These are phyloP conservation scores for Fusarium acutatum DNA, from an alignment of 2,329 filamentous ascomycete genomes.

Conservation along the genomic window DNA sequence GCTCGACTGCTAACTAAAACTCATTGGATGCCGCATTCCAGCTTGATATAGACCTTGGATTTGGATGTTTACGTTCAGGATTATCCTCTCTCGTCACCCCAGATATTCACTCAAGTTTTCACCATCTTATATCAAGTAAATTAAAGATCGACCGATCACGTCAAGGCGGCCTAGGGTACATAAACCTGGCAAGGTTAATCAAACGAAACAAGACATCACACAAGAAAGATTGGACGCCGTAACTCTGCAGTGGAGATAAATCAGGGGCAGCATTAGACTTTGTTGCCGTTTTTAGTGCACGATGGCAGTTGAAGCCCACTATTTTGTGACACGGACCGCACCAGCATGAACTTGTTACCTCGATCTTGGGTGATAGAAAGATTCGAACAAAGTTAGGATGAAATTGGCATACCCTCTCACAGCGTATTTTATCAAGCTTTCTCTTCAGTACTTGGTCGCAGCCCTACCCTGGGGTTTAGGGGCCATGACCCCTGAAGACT, in stretches of 20 bases:
- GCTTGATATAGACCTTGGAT: background rate
- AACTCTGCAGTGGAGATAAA: conserved; percentile 12
- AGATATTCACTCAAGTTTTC: background rate
- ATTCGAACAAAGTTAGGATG: background rate
- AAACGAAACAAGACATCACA: conserved; percentile 33
- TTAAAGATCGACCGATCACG: conserved; percentile 28
- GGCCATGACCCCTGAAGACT: conserved; percentile 28
- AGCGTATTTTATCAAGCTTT: background rate
- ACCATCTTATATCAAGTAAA: background rate
- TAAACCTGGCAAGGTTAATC: conserved; percentile 22
- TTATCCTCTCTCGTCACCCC: background rate
- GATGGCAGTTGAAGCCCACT: conserved; percentile 30
- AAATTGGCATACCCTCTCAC: background rate
- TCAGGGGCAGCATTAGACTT: conserved; percentile 26
- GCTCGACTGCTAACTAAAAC: background rate
- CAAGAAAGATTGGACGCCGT: conserved; percentile 25
- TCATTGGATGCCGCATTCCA: conserved; percentile 6
- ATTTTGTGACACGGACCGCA: conserved; percentile 31
- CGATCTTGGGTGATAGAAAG: background rate
- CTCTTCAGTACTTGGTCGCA: background rate
- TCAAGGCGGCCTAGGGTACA: conserved; percentile 22
- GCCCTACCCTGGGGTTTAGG: conserved; percentile 15
- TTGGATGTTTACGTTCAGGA: background rate
- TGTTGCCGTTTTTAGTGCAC: conserved; percentile 38
- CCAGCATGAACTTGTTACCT: conserved; percentile 5